Evolutionary conservation across 176 grass and related monocot genomes (phyloP), one percentile per base, ranked within the genome.

Genomic region (Oryza officinalis): DNA sequence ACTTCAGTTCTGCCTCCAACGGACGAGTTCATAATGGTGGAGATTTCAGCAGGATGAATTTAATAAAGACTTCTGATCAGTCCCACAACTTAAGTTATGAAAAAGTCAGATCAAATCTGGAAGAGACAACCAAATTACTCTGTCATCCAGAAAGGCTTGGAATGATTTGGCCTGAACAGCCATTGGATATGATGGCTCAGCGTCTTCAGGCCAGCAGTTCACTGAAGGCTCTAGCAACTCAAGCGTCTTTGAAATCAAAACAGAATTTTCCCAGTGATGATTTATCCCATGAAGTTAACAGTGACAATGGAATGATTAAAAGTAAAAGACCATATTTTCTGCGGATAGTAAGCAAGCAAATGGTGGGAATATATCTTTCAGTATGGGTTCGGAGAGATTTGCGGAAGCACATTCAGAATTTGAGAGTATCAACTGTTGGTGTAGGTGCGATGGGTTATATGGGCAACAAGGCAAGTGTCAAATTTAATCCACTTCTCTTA

Each of bases 341-440:
- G n/a, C 66, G 92, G 30, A 93, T 94, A 87, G 82, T 94, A 88
- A 94, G 95, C 81, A 97, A 97, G 80, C 92, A 97, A 86, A 97
- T 97, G 95, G 95, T 94, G 40, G 95, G 95, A 10, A 77, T 94
- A 85, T 93, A 82, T 86, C 82, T 93, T 69, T 91, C 95, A 3
- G 85, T 97, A 80, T 97, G 95, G 92, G 92, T 94, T 26, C 79
- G 82, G 13, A 91, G 84, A 91, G 90, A 88, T 74, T 67, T 97
- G 37, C 67, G 87, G 74, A 93, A 84, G 85, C 86, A 91, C 84
- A 89, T 97, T 86, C 86, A 89, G 75, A 97, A 97, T 89, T 83
- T 97, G 82, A 91, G 86, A 65, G 92, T 97, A 69, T 97, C 95
- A 71, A 93, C 90, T 63, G 86, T 92, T n/a, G 95, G 95, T 86